A percentile compares a stretch with the other conserved stretches of the same genome.
phyloP scores from a whole-genome alignment of 2,329 filamentous ascomycete genomes.

The Paecilomyces fulvus region DNA sequence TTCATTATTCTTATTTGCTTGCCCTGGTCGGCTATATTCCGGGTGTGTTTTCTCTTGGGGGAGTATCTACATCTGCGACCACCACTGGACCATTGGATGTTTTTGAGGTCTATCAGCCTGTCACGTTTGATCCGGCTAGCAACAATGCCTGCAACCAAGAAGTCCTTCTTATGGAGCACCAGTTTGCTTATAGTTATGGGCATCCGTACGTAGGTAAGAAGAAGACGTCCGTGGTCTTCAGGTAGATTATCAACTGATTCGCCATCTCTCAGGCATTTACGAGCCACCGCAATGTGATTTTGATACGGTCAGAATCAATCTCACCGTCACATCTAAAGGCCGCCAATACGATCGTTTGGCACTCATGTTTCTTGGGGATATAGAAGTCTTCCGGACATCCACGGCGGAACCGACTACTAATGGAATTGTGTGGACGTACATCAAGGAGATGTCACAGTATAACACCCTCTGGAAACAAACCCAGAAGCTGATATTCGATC shows the following conservation, averaged over 20 bases:
- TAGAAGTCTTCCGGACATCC: constrained; percentile 74
- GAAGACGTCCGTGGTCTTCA: neutral
- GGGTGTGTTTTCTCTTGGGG: neutral
- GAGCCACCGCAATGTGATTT: constrained; percentile 61
- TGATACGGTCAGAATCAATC: constrained; percentile 65
- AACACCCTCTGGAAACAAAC: constrained; percentile 57
- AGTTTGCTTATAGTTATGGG: constrained; percentile 67
- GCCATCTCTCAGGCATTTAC: constrained; percentile 46
- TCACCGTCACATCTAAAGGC: constrained; percentile 63
- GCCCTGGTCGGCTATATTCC: neutral
- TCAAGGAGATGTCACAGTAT: constrained; percentile 71
- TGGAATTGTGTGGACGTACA: constrained; percentile 67
- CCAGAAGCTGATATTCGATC: constrained; percentile 72
- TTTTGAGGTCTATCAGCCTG: constrained; percentile 61
- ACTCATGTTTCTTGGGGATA: constrained; percentile 66
- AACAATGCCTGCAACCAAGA: constrained; percentile 15
- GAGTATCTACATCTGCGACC: neutral
- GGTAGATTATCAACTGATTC: constrained; percentile 3
- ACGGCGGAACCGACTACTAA: constrained; percentile 66
- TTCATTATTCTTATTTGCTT: neutral
- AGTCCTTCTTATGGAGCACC: constrained; percentile 58
- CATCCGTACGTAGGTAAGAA: constrained; percentile 59
- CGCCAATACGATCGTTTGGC: constrained; percentile 70
- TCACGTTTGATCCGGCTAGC: constrained; percentile 40
- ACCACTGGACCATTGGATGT: constrained; percentile 43